Percentiles rank a stretch among this genome's conserved stretches.
Conservation (phyloP, 176 grass and related monocot genomes). For the Pharus latifolius region DNA sequence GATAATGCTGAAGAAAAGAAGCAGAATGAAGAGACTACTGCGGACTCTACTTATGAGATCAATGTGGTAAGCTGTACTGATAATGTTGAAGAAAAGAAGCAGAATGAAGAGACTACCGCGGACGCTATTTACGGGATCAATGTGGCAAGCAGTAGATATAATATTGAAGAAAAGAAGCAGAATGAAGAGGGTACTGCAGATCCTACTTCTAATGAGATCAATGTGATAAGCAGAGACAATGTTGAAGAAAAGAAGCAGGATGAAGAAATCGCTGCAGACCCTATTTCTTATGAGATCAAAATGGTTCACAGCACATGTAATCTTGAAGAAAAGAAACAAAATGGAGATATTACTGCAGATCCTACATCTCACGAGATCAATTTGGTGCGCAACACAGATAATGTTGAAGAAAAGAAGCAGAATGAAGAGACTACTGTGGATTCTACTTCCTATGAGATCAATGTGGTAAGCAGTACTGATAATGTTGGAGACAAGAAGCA, state of each 20-base stretch:
- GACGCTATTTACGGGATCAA: not conserved
- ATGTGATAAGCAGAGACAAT: not conserved
- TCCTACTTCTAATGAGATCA: not conserved
- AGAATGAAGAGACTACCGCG: conserved; percentile 8
- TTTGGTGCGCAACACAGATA: not conserved
- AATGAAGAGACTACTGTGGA: not conserved
- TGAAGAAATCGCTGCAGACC: not conserved
- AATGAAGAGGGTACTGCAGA: not conserved
- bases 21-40: not conserved
- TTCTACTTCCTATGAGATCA: not conserved
- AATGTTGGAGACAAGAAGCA: conserved; percentile 9
- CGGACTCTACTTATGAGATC: not conserved
- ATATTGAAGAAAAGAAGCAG: conserved; percentile 8
- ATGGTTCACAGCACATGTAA: not conserved
- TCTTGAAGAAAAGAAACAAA: conserved; percentile 22
- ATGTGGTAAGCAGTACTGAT: not conserved
- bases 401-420: conserved; percentile 7
- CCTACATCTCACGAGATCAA: not conserved
- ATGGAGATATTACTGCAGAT: not conserved
- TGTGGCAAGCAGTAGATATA: not conserved
- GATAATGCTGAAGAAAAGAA: conserved; percentile 15
- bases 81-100: conserved; percentile 16
- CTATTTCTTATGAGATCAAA: not conserved
- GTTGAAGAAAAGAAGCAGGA: not conserved
- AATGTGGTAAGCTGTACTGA: not conserved